Conservation (phyloP, 352 stramenopile species). For the Pythium plurisporium region DNA sequence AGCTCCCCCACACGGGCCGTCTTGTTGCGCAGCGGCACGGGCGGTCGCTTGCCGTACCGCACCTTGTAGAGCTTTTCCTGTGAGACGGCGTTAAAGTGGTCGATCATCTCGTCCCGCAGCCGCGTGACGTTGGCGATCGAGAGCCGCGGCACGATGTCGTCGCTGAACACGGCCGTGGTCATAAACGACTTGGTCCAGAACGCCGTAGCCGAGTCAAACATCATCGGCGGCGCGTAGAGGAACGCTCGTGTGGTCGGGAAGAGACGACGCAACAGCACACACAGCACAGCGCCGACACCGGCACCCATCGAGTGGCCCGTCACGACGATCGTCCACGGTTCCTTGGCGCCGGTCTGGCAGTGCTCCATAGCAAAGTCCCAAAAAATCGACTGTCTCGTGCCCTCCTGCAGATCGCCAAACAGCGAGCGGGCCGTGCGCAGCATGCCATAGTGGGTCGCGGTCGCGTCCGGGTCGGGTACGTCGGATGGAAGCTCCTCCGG, state of each 20-base stretch:
- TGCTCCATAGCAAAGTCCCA: slow-evolving; percentile 63
- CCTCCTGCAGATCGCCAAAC: slow-evolving; percentile 53
- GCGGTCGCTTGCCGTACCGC: slow-evolving; percentile 38
- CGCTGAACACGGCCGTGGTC: slow-evolving; percentile 64
- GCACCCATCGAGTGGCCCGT: slow-evolving; percentile 81
- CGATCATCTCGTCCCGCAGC: slow-evolving; percentile 65
- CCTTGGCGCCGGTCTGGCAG: slow-evolving; percentile 27
- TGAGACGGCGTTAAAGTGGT: slow-evolving; percentile 61
- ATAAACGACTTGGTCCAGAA: slow-evolving; percentile 59
- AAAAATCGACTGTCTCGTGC: slow-evolving; percentile 49
- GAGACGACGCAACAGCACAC: slow-evolving; percentile 51
- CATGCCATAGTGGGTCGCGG: slow-evolving; percentile 68
- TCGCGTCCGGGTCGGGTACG: slow-evolving; percentile 40
- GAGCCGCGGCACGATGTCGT: slow-evolving; percentile 65
- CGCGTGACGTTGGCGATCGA: slow-evolving; percentile 63
- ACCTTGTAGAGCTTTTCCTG: slow-evolving; percentile 56
- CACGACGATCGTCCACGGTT: slow-evolving; percentile 63
- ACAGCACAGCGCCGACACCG: slow-evolving; percentile 66
- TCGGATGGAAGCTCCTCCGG: slow-evolving; percentile 47
- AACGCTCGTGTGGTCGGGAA: slow-evolving; percentile 56
- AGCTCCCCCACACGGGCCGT: slow-evolving; percentile 10
- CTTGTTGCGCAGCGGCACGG: background rate
- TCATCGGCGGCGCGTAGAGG: slow-evolving; percentile 56
- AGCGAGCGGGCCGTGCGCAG: slow-evolving; percentile 61
- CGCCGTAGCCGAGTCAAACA: slow-evolving; percentile 59